Evolutionary conservation across 2,329 filamentous ascomycete species (phyloP).

Genomic region (Clarireedia paspali): DNA sequence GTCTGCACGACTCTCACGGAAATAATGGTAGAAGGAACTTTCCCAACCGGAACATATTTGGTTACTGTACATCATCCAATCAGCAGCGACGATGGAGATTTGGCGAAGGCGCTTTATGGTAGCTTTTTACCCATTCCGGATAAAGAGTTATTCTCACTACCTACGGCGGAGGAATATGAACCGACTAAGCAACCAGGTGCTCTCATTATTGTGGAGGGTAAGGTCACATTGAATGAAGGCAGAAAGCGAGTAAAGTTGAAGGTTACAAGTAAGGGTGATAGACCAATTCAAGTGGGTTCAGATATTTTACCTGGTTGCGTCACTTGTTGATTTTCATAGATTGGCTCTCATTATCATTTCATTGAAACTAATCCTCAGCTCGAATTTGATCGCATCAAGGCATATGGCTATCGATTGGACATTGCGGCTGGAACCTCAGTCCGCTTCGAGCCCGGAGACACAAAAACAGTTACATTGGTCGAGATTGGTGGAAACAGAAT

Average conservation of each 20-base stretch:
- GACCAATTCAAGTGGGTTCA: conserved; percentile 69
- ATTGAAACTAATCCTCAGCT: conserved; percentile 89
- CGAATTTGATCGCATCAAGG: conserved; percentile 74
- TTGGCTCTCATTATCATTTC: conserved; percentile 93
- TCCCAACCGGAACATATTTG: conserved; percentile 82
- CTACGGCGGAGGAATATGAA: conserved; percentile 58
- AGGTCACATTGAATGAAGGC: conserved; percentile 64
- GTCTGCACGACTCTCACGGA: conserved; percentile 73
- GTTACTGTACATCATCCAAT: conserved; percentile 92
- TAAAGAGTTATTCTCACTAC: conserved; percentile 58
- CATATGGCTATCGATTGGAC: conserved; percentile 82
- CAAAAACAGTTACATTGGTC: conserved; percentile 81
- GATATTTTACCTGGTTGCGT: background rate
- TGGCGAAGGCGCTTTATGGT: conserved; percentile 81
- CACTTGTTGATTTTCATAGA: conserved; percentile 32
- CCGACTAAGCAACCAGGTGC: conserved; percentile 68
- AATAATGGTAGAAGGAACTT: conserved; percentile 91
- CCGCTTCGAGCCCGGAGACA: conserved; percentile 89
- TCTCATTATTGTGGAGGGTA: conserved; percentile 58
- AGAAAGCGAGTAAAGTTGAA: conserved; percentile 64
- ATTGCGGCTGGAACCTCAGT: conserved; percentile 88
- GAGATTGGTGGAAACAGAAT: conserved; percentile 75
- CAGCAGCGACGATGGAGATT: conserved; percentile 74
- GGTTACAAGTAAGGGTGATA: conserved; percentile 80
- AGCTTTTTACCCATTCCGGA: conserved; percentile 80